These are phyloP conservation scores for Asterophora lycoperdoides DNA, from an alignment of 768 basidiomycete species.

Conservation along the genomic window DNA sequence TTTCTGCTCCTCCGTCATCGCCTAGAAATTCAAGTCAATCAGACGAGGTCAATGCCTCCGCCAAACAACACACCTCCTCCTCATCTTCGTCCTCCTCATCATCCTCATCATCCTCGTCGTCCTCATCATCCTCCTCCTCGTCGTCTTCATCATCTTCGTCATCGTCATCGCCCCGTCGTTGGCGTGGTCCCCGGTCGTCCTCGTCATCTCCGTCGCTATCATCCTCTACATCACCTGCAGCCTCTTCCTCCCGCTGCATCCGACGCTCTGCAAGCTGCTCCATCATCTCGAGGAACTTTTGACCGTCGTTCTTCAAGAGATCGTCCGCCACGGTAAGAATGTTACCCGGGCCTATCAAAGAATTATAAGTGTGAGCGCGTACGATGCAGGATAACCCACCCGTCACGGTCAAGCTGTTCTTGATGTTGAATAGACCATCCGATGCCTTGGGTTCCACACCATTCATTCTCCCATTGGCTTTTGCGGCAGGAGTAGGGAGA, in stretches of 20 bases:
- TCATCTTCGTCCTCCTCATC: conserved; percentile 61
- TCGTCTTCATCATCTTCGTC: conserved; percentile 61
- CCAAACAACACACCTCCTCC: conserved; percentile 29
- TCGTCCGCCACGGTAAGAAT: conserved; percentile 99
- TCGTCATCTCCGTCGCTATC: conserved; percentile 45
- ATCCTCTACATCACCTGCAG: conserved; percentile 41
- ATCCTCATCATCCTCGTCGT: conserved; percentile 61
- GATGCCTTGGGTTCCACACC: conserved; percentile 32
- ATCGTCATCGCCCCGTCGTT: conserved; percentile 45
- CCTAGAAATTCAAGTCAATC: conserved; percentile 31
- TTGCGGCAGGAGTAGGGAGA: conserved; percentile 21
- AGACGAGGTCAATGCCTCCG: conserved; percentile 12
- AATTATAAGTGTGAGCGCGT: conserved; percentile 11
- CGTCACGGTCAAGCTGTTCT: conserved; percentile 78
- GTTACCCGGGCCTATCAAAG: conserved; percentile 69
- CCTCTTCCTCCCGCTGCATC: conserved; percentile 82
- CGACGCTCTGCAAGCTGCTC: conserved; percentile 94
- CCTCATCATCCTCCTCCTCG: conserved; percentile 55
- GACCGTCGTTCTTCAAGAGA: conserved; percentile 96
- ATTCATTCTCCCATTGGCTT: conserved; percentile 13
- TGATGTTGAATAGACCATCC: conserved; percentile 66
- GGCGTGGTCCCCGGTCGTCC: conserved; percentile 24
- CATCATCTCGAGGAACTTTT: conserved; percentile 99
- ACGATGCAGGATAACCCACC: conserved; percentile 40
- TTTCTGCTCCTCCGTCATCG: conserved; percentile 93